phyloP scores from a whole-genome alignment of 495 filamentous ascomycete genomes.

The Neurospora sp. region DNA sequence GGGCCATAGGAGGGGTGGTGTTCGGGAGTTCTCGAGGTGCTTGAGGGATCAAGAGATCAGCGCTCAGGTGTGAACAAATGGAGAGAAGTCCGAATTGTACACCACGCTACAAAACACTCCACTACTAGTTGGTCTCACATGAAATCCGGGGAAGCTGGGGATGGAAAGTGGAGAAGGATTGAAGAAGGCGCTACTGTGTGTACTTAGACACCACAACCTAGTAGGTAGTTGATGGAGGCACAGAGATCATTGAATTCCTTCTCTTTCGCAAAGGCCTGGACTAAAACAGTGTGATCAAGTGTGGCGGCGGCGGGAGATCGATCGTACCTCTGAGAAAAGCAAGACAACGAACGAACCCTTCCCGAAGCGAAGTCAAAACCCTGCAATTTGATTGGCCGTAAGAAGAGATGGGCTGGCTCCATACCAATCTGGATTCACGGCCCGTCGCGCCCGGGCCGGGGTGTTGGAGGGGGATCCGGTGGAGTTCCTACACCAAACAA shows the following conservation, averaged over 20 bases:
- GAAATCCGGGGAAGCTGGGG: background rate
- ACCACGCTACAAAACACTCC: background rate
- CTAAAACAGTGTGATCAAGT: background rate
- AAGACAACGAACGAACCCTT: constrained; percentile 2
- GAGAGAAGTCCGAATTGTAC: background rate
- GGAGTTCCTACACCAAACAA: background rate
- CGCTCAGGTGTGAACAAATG: background rate
- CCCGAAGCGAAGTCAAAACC: constrained; percentile 8
- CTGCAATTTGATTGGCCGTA: constrained; percentile 12
- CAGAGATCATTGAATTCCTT: background rate
- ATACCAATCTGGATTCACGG: constrained; percentile 26
- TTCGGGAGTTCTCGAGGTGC: background rate
- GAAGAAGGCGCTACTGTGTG: background rate
- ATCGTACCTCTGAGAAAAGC: background rate
- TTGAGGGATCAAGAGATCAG: background rate
- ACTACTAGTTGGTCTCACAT: background rate
- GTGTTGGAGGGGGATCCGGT: background rate
- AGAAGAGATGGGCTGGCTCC: constrained; percentile 10
- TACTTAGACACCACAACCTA: background rate
- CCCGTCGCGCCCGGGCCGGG: constrained; percentile 10
- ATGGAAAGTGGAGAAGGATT: background rate
- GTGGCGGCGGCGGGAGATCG: background rate
- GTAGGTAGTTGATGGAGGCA: background rate
- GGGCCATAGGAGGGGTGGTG: background rate
- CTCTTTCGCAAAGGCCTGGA: background rate